These are phyloP conservation scores for Achaetomium macrosporum DNA, from an alignment of 2,329 filamentous ascomycete species.

Conservation along the genomic window DNA sequence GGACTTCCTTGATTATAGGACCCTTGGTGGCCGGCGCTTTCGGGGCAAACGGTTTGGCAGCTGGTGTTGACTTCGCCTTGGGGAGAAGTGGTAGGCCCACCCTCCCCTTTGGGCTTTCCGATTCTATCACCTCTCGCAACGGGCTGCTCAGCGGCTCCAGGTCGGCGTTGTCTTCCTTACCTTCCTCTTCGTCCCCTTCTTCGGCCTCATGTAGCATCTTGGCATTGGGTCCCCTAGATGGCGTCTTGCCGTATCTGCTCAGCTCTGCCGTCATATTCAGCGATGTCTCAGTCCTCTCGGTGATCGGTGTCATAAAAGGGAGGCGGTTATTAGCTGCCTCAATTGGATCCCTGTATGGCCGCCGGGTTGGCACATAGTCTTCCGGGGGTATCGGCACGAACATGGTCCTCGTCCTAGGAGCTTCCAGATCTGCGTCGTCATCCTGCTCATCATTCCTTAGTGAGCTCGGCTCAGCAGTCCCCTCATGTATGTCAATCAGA, in stretches of 20 bases:
- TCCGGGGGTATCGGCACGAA: constrained; percentile 80
- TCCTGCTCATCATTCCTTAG: constrained; percentile 14
- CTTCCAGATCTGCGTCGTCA: constrained; percentile 30
- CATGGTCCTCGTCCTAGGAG: constrained; percentile 52
- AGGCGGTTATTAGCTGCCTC: constrained; percentile 83
- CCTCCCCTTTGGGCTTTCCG: constrained; percentile 38
- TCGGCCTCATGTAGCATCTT: constrained; percentile 29
- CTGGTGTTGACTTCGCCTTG: constrained; percentile 31
- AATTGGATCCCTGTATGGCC: constrained; percentile 73
- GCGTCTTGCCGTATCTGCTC: constrained; percentile 67
- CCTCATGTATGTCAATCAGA: constrained; percentile 35
- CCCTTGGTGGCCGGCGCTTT: constrained; percentile 42
- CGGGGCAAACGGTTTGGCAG: constrained; percentile 38
- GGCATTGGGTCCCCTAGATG: constrained; percentile 51
- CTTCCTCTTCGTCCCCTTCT: constrained; percentile 33
- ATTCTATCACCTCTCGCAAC: constrained; percentile 58
- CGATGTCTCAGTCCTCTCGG: constrained; percentile 88
- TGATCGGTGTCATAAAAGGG: constrained; percentile 98
- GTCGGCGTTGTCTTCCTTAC: constrained; percentile 20
- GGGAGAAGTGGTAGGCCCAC: constrained; percentile 46
- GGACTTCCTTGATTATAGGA: constrained; percentile 71
- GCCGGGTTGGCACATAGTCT: constrained; percentile 73
- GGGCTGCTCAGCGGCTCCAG: constrained; percentile 59
- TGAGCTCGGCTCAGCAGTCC: constrained; percentile 12
- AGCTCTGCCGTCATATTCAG: constrained; percentile 60